These are phyloP conservation scores for Botrytis hyacinthi DNA, from an alignment of 2,329 filamentous ascomycete genomes.

Conservation along the genomic window DNA sequence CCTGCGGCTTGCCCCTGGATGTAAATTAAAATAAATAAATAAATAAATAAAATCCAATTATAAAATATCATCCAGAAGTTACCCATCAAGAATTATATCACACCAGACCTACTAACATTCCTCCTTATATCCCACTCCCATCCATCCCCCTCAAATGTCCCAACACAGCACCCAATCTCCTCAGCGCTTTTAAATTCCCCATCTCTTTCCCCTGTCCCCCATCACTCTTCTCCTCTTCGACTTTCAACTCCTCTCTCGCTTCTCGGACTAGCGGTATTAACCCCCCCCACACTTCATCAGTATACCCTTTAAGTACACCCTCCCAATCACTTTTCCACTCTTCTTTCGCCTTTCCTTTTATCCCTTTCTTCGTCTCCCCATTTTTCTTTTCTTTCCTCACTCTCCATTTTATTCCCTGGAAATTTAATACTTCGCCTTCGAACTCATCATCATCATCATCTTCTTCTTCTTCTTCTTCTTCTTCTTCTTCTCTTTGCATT, in stretches of 20 bases:
- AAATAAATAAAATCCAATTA: neutral
- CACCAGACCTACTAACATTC: neutral
- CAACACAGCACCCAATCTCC: conserved; percentile 30
- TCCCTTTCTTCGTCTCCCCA: neutral
- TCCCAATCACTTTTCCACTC: conserved; percentile 45
- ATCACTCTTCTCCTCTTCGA: conserved; percentile 22
- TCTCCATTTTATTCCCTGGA: neutral
- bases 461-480: neutral
- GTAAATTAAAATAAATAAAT: too few relatives aligned
- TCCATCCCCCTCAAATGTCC: conserved; percentile 25
- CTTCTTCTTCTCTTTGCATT: too few relatives aligned
- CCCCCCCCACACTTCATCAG: conserved; percentile 68
- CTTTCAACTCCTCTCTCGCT: conserved; percentile 55
- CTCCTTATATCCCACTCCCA: neutral
- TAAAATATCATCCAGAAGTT: fast-evolving
- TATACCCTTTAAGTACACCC: conserved; percentile 54
- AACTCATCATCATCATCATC: neutral
- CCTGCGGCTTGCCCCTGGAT: too few relatives aligned
- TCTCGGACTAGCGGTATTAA: conserved; percentile 54
- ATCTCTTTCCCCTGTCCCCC: conserved; percentile 15
- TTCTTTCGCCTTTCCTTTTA: conserved; percentile 20
- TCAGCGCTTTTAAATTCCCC: conserved; percentile 26
- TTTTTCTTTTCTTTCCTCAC: neutral
- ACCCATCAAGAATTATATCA: neutral
- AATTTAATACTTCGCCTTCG: neutral